Percentiles rank a stretch among this genome's conserved stretches.
phyloP scores from a whole-genome alignment of 768 basidiomycete species.

The Dioszegia aurantiaca region DNA sequence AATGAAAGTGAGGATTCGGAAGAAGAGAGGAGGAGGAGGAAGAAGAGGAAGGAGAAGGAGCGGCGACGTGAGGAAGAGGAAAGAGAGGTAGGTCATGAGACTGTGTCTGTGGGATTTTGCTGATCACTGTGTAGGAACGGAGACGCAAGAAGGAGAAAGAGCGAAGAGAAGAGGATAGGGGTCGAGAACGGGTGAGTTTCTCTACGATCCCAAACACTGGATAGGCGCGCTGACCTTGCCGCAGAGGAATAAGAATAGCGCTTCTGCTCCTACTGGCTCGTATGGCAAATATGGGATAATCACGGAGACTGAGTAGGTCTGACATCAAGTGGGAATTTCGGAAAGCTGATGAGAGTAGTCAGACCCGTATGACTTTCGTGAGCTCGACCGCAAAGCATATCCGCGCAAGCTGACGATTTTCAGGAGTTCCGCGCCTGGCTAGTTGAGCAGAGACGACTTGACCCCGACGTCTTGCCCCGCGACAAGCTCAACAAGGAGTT shows the following conservation, averaged over 20 bases:
- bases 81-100: conserved; percentile 58
- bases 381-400: neutral
- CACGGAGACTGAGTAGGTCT: conserved; percentile 63
- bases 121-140: conserved; percentile 23
- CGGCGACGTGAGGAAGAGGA: conserved; percentile 59
- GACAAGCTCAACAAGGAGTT: conserved; percentile 85
- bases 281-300: conserved; percentile 93
- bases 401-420: neutral
- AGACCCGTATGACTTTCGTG: neutral
- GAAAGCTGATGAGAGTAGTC: conserved; percentile 7
- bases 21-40: conserved; percentile 35
- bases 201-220: neutral
- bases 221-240: neutral
- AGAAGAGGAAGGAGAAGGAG: conserved; percentile 57
- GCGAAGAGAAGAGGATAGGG: conserved; percentile 54
- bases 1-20: conserved; percentile 29
- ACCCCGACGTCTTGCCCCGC: conserved; percentile 82
- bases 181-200: neutral
- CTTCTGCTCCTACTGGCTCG: conserved; percentile 60
- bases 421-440: conserved; percentile 88
- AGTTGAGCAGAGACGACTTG: conserved; percentile 84
- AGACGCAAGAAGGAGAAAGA: conserved; percentile 36
- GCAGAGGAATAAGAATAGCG: conserved; percentile 57
- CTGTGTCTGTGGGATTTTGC: neutral
- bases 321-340: neutral